phyloP scores from a whole-genome alignment of 192 early-diverging fungal genomes.

The Coemansia sp. region DNA sequence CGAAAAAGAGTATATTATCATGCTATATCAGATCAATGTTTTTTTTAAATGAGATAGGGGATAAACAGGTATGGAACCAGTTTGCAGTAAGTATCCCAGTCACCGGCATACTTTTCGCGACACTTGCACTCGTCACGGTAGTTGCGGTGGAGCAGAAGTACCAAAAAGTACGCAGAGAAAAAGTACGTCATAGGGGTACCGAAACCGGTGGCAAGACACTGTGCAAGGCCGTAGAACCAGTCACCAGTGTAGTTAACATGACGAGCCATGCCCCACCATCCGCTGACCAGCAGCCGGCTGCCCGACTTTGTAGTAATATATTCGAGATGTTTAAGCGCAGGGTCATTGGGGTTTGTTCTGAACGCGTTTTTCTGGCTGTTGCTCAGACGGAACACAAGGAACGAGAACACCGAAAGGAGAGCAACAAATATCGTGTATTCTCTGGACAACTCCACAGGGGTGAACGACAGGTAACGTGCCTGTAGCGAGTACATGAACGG shows the following conservation, averaged over 20 bases:
- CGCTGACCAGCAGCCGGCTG: constrained; percentile 74
- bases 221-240: constrained; percentile 89
- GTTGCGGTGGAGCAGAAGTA: constrained; percentile 88
- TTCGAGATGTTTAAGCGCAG: constrained; percentile 69
- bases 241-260: constrained; percentile 97
- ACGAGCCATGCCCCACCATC: constrained; percentile 95
- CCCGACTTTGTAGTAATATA: constrained; percentile 86
- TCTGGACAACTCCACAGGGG: constrained; percentile 64
- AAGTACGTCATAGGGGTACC: constrained; percentile 85
- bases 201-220: constrained; percentile 88
- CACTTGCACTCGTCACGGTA: constrained; percentile 90
- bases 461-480: constrained; percentile 78
- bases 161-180: constrained; percentile 89
- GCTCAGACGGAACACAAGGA: constrained; percentile 84
- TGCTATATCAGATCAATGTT: not conserved
- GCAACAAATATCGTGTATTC: constrained; percentile 47
- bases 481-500: constrained; percentile 89
- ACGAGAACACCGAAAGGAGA: constrained; percentile 62
- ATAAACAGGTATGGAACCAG: constrained; percentile 84
- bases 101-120: constrained; percentile 87
- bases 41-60: constrained; percentile 65
- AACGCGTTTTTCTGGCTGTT: constrained; percentile 93
- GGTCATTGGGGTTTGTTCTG: constrained; percentile 67
- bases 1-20: not conserved
- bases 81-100: constrained; percentile 87